Evolutionary conservation across 306 rosid genomes (phyloP), one percentile per base, ranked within the genome.

Genomic region (Rubus idaeus): DNA sequence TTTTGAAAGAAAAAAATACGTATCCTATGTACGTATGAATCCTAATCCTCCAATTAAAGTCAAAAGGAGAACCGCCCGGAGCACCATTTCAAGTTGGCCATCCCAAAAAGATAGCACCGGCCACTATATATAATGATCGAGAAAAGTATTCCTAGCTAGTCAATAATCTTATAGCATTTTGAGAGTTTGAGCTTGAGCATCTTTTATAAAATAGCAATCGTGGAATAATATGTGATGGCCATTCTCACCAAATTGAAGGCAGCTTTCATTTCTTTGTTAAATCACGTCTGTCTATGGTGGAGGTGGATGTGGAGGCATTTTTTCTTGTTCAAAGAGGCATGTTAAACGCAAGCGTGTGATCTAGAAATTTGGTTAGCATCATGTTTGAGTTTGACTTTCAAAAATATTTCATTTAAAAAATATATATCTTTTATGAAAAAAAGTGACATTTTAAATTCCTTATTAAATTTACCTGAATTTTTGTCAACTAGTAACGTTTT

Each of bases 181-280:
- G 26, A 23, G 26, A 23, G 26, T 56, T 20, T 37, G 52, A 56
- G 61, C 67, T 73, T 17, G 16, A 72, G 51, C 64, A 53, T 72
- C n/a, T 57, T 41, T 41, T 42, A 13, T 6, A 73, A 20, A 70
- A n/a, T 49, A 63, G 42, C 39, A 1, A 13, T 65, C 5, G 37
- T 60, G 77, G 68, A 41, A 44, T 74, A 74, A 44, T 74, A 74
- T 60, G 70, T 4, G 62, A 46, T 37, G 73, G 42, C 18, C 26
- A 50, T 65, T 64, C 46, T 39, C 78, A 17, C 16, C 73, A 51
- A 64, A 76, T 12, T 75, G 63, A 37, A n/a, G 52, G 42, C 13
- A 45, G 23, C 46, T 58, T 58, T 73, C 53, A 42, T 40, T 45
- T 39, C 10, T 41, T 57, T 42, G 14, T 73, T 26, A 20, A 13